Evolutionary conservation across 2,329 filamentous ascomycete species (phyloP), one percentile per base, ranked within the genome.

Genomic region (Didymellaceae sp.): DNA sequence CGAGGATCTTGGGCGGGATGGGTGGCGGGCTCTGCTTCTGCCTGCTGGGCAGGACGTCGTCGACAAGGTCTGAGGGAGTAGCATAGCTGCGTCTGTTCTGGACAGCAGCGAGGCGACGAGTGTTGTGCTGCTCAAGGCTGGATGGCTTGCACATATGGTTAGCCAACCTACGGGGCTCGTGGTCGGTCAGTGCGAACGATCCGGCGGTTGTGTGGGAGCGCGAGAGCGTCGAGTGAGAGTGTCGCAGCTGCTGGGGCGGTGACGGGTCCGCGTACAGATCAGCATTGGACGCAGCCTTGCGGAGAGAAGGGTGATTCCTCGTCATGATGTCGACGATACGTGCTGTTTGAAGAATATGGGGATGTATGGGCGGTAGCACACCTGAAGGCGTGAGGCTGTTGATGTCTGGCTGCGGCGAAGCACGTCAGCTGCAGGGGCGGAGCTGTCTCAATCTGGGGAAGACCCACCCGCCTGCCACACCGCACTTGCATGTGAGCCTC

Each of bases 181-280:
- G 46, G 4, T 52, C 42, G 6, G 39, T 37, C 9, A 34, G 45
- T n/a, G 57, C 39, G 39, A 65, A 54, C 24, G 48, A 21, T 5
- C 61, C 60, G 8, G 65, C 57, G 1, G 66, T 68, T 2, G 68
- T 72, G 37, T 67, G 66, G 18, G 67, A 59, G 48, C 70, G 70
- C 35, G 61, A 58, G 18, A 73, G 57, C 25, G 55, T 65, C 38
- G 61, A 61, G 40, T 49, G 52, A 17, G 63, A 56, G 41, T 62
- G 69, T 14, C 63, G 65, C 25, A 65, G 61, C 22, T 64, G 63
- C 21, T 56, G 61, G 10, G 42, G 48, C 44, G 66, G 68, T 26
- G 68, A 65, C 17, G 70, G 68, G 39, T 72, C 68, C 11, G 68
- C 62, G 57, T 71, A 73, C 26, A 70, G 70, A 55, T 73, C 70